Conservation (phyloP, 2,329 filamentous ascomycete genomes). For the Hymenoscyphus linearis region DNA sequence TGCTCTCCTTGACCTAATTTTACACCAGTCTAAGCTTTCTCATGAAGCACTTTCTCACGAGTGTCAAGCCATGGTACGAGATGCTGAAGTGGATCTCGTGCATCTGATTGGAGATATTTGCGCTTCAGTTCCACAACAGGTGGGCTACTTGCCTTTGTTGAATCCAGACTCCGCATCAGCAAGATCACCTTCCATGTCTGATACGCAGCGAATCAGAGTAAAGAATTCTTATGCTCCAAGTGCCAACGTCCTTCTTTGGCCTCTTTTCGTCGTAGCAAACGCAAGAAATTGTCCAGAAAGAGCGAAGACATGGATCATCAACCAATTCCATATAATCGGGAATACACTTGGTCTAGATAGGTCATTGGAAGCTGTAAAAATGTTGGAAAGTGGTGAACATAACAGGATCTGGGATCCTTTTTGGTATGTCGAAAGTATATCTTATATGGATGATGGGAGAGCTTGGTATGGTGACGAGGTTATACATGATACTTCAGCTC, state of each 20-base stretch:
- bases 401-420: not conserved
- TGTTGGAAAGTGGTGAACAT: not conserved
- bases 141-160: slow-evolving; percentile 3
- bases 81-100: not conserved
- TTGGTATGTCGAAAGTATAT: not conserved
- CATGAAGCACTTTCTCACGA: not conserved
- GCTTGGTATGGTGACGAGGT: not conserved
- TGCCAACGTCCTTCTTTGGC: slow-evolving; percentile 11
- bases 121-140: slow-evolving; percentile 8
- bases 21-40: not conserved
- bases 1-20: slow-evolving; percentile 8
- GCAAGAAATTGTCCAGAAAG: not conserved
- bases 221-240: not conserved
- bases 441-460: not conserved
- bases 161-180: not conserved
- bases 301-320: not conserved
- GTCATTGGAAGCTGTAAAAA: not conserved
- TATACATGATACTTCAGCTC: not conserved
- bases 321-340: not conserved
- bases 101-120: not conserved
- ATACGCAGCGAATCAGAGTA: not conserved
- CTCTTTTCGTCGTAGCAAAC: slow-evolving; percentile 7
- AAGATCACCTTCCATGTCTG: not conserved
- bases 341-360: not conserved
- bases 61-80: not conserved